phyloP scores from a whole-genome alignment of 78 protist species.

The Protostelium mycophagum region DNA sequence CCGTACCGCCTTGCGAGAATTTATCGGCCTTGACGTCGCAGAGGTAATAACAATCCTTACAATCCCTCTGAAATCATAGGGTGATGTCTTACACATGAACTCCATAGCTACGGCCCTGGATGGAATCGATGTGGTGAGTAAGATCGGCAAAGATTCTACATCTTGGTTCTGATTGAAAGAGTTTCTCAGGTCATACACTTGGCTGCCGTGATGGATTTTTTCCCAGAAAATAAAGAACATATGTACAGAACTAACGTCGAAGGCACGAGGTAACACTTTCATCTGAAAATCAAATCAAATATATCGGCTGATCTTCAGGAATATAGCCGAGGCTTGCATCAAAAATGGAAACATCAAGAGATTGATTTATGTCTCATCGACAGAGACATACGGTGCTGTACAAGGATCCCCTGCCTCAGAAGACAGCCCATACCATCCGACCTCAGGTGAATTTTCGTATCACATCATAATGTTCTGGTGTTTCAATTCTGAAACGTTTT shows the following conservation, averaged over 20 bases:
- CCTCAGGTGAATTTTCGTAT: neutral
- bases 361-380: neutral
- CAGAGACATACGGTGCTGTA: neutral
- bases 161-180: too few relatives aligned
- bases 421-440: neutral
- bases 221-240: neutral
- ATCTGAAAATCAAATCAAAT: neutral
- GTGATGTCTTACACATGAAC: neutral
- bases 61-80: too few relatives aligned
- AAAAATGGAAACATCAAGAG: neutral
- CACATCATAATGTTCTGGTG: neutral
- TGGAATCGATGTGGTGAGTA: neutral
- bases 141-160: too few relatives aligned
- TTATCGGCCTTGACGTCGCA: too few relatives aligned
- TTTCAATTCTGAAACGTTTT: neutral
- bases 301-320: neutral
- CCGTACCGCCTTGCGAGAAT: too few relatives aligned
- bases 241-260: neutral
- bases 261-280: neutral
- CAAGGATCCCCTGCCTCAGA: neutral
- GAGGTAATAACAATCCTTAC: too few relatives aligned
- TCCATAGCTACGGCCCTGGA: neutral
- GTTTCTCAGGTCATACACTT: neutral
- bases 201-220: neutral
- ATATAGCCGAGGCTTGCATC: neutral